Evolutionary conservation across 1,284 basidiomycete genomes (phyloP).

Genomic region (Trametes hirsuta): DNA sequence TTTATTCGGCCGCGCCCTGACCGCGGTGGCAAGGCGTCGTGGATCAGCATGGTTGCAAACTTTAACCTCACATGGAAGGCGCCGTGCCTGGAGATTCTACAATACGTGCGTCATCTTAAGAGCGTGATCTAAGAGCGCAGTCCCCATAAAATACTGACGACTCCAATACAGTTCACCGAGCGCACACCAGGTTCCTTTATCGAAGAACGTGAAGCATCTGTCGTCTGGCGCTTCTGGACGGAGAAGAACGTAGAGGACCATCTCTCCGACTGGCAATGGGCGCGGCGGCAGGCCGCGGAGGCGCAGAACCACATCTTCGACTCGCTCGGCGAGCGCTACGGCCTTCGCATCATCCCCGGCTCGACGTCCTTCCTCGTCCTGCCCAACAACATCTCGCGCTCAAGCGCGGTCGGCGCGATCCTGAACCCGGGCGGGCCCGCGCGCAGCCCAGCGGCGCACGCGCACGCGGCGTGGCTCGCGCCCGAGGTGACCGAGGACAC

Average conservation of each 20-base stretch:
- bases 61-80: slow-evolving; percentile 81
- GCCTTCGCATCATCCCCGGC: slow-evolving; percentile 79
- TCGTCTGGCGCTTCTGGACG: slow-evolving; percentile 86
- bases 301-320: slow-evolving; percentile 92
- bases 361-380: slow-evolving; percentile 81
- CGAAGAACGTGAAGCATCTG: slow-evolving; percentile 82
- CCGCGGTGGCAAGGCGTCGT: slow-evolving; percentile 45
- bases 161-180: slow-evolving; percentile 71
- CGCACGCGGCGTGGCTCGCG: slow-evolving; percentile 42
- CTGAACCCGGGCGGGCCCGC: slow-evolving; percentile 70
- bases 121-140: neutral
- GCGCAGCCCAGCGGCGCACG: slow-evolving; percentile 42
- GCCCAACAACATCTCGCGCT: slow-evolving; percentile 83
- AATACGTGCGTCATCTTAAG: slow-evolving; percentile 60
- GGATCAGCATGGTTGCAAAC: slow-evolving; percentile 82
- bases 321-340: slow-evolving; percentile 80
- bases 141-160: neutral
- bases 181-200: slow-evolving; percentile 85
- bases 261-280: slow-evolving; percentile 72
- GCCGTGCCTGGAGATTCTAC: slow-evolving; percentile 79
- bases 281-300: slow-evolving; percentile 83
- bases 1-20: slow-evolving; percentile 66
- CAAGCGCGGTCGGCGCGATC: slow-evolving; percentile 77
- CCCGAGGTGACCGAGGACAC: slow-evolving; percentile 38
- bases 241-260: slow-evolving; percentile 46